These are phyloP conservation scores for Fraxinus excelsior DNA, from an alignment of 257 asterid species.

Conservation along the genomic window DNA sequence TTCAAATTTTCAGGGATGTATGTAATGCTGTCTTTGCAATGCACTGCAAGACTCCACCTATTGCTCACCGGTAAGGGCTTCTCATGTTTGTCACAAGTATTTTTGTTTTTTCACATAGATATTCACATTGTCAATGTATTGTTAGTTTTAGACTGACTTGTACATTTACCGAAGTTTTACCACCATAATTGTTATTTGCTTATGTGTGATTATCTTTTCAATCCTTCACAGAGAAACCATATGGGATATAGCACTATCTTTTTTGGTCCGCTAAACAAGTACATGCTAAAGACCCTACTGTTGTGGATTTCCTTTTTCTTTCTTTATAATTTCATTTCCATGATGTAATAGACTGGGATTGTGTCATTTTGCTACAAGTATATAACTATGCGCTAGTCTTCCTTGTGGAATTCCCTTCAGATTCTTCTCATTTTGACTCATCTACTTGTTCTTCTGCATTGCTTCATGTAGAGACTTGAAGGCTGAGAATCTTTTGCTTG, in stretches of 20 bases:
- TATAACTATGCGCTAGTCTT: conserved; percentile 1
- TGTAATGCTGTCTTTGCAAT: conserved; percentile 92
- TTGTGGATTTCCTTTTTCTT: not conserved
- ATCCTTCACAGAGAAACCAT: not conserved
- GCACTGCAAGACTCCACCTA: conserved; percentile 87
- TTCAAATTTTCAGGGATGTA: conserved; percentile 82
- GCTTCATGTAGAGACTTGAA: conserved; percentile 73
- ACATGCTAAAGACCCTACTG: not conserved
- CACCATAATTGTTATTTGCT: not conserved
- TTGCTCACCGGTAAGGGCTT: conserved; percentile 83
- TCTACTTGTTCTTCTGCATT: conserved; percentile 31
- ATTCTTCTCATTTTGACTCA: conserved; percentile 8
- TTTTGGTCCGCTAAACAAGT: conserved; percentile 11
- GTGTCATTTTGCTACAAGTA: not conserved
- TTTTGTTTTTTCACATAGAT: not conserved
- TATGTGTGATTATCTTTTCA: not conserved
- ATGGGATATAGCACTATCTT: not conserved
- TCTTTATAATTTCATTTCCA: not conserved
- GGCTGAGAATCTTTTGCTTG: conserved; percentile 95
- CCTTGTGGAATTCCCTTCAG: conserved; percentile 14
- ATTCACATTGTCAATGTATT: conserved; percentile 4
- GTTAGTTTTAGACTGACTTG: not conserved
- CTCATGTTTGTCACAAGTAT: conserved; percentile 11
- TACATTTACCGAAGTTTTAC: not conserved
- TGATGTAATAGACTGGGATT: not conserved